Evolutionary conservation across 192 early-diverging fungal genomes (phyloP).

Genomic region (Phlyctochytrium arcticum): DNA sequence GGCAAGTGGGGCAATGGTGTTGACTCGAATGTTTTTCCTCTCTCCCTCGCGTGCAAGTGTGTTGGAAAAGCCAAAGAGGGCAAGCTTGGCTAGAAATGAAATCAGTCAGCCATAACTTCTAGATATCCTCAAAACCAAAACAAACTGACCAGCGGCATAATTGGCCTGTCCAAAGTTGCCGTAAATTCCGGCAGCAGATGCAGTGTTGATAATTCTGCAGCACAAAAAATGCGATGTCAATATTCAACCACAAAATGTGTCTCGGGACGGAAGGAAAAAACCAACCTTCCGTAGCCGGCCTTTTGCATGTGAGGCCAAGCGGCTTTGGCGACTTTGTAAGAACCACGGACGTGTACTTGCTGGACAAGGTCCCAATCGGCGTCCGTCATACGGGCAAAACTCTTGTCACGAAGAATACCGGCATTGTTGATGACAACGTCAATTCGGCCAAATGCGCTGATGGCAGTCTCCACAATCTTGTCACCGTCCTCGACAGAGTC

Average conservation of each 20-base stretch:
- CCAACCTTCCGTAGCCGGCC: conserved; percentile 85
- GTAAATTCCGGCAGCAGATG: conserved; percentile 97
- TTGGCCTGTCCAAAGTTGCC: conserved; percentile 98
- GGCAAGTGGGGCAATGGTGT: conserved; percentile 96
- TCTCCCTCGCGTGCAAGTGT: conserved; percentile 92
- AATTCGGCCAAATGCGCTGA: conserved; percentile 91
- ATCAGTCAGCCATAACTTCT: background rate
- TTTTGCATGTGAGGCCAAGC: conserved; percentile 95
- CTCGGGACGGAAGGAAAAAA: too few relatives aligned
- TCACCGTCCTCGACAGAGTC: conserved; percentile 96
- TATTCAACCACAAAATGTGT: background rate
- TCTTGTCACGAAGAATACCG: conserved; percentile 93
- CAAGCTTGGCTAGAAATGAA: conserved; percentile 76
- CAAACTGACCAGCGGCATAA: conserved; percentile 66
- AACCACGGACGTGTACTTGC: conserved; percentile 86
- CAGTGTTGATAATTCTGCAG: conserved; percentile 78
- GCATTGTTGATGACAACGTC: conserved; percentile 99
- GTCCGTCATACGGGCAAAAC: conserved; percentile 96
- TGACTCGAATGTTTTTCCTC: conserved; percentile 89
- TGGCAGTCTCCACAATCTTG: conserved; percentile 95
- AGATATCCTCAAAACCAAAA: background rate
- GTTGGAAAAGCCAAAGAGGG: conserved; percentile 83
- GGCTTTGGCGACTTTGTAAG: conserved; percentile 94
- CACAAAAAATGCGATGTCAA: background rate
- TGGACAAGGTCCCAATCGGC: conserved; percentile 95